A percentile compares a stretch with the other conserved stretches of the same genome.
Conservation (phyloP, 1,284 basidiomycete genomes). For the Retiboletus flavoniger region DNA sequence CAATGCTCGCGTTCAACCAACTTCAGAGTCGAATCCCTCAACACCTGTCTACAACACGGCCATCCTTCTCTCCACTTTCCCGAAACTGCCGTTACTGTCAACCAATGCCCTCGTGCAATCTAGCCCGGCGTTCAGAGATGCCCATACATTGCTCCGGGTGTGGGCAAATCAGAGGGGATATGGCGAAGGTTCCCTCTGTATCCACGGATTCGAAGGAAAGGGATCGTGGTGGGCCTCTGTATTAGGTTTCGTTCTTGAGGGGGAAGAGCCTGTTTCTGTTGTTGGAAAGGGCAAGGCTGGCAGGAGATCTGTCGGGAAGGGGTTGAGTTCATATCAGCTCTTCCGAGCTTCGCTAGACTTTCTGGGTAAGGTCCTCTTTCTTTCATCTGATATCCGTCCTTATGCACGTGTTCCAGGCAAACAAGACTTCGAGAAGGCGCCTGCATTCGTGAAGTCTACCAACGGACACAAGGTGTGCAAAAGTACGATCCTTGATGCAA, state of each 20-base stretch:
- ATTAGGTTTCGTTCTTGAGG: conserved; percentile 69
- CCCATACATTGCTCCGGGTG: conserved; percentile 77
- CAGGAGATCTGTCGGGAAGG: conserved; percentile 60
- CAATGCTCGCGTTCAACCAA: conserved; percentile 55
- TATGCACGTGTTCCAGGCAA: conserved; percentile 47
- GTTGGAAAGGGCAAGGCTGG: conserved; percentile 31
- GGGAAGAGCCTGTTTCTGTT: conserved; percentile 52
- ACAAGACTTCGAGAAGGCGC: conserved; percentile 64
- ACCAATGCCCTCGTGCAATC: conserved; percentile 65
- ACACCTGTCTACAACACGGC: conserved; percentile 83
- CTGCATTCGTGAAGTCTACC: conserved; percentile 61
- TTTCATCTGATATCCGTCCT: conserved; percentile 2
- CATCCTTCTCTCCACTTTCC: conserved; percentile 66
- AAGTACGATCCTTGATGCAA: conserved; percentile 6
- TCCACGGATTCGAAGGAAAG: conserved; percentile 65
- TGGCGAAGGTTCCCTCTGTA: conserved; percentile 53
- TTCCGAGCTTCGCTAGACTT: conserved; percentile 82
- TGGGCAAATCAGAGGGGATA: conserved; percentile 92
- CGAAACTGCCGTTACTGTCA: conserved; percentile 67
- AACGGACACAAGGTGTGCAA: conserved; percentile 48
- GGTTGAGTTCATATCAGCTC: conserved; percentile 84
- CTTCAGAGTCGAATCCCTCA: conserved; percentile 33
- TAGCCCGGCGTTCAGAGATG: conserved; percentile 70
- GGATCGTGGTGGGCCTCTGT: conserved; percentile 72
- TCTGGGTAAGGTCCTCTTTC: conserved; percentile 49